These are phyloP conservation scores for Candida bentonensis DNA, from an alignment of 805 yeast species.

Conservation along the genomic window DNA sequence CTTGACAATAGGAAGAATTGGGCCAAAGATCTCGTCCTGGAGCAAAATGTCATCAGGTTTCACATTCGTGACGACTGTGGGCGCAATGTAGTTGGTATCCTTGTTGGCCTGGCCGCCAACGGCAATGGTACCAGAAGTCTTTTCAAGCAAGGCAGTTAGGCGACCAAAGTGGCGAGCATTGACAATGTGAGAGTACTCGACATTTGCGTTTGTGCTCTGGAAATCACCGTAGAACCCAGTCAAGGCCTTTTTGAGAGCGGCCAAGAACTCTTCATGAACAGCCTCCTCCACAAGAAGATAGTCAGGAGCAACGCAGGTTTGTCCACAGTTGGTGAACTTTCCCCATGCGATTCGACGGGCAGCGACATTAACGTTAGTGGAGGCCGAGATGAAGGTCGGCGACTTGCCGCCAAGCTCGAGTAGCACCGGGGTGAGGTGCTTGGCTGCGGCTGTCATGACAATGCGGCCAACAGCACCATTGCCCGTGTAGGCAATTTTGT, in stretches of 20 bases:
- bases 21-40: slow-evolving; percentile 74
- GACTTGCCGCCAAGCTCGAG: slow-evolving; percentile 90
- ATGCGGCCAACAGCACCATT: slow-evolving; percentile 61
- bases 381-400: slow-evolving; percentile 57
- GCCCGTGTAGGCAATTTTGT: slow-evolving; percentile 81
- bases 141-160: slow-evolving; percentile 28
- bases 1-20: slow-evolving; percentile 61
- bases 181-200: slow-evolving; percentile 47
- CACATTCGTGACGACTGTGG: slow-evolving; percentile 58
- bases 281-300: slow-evolving; percentile 55
- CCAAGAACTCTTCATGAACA: slow-evolving; percentile 38
- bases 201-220: slow-evolving; percentile 20
- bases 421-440: slow-evolving; percentile 62
- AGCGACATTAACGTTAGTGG: slow-evolving; percentile 25
- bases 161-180: slow-evolving; percentile 39
- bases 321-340: slow-evolving; percentile 70
- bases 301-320: slow-evolving; percentile 84
- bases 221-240: slow-evolving; percentile 33
- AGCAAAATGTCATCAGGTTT: slow-evolving; percentile 54
- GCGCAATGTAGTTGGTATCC: slow-evolving; percentile 41
- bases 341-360: slow-evolving; percentile 67
- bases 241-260: slow-evolving; percentile 26
- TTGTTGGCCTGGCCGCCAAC: slow-evolving; percentile 20
- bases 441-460: slow-evolving; percentile 71
- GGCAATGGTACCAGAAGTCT: slow-evolving; percentile 15